Evolutionary conservation across 108 stramenopile genomes (phyloP).

Genomic region (Ochromonas danica): DNA sequence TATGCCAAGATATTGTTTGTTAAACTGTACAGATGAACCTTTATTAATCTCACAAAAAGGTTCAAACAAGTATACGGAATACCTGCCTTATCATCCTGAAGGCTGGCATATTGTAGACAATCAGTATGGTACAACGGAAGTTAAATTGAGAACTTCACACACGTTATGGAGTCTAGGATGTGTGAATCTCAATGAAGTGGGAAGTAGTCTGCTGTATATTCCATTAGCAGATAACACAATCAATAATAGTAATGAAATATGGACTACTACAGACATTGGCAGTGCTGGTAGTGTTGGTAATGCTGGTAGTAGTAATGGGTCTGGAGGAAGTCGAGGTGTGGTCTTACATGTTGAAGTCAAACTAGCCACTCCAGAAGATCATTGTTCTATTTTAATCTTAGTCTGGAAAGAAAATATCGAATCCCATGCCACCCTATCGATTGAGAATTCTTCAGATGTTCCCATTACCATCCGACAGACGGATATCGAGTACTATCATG

Average conservation of each 20-base stretch:
- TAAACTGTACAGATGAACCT: conserved; percentile 1
- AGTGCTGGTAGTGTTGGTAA: neutral
- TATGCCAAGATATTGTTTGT: conserved; percentile 10
- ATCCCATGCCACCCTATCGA: neutral
- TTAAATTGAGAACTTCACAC: neutral
- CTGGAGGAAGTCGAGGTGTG: neutral
- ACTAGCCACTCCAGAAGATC: conserved; percentile 1
- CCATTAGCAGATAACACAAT: neutral
- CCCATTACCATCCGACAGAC: conserved; percentile 27
- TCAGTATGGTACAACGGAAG: neutral
- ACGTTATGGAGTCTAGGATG: conserved; percentile 28
- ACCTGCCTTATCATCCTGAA: conserved; percentile 22
- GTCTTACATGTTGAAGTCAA: conserved; percentile 29
- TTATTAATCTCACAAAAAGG: neutral
- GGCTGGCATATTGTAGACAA: conserved; percentile 27
- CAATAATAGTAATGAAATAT: too few species aligned
- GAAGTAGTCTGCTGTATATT: neutral
- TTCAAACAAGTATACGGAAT: neutral
- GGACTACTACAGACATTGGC: neutral
- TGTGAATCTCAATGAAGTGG: conserved; percentile 29
- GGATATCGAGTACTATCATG: conserved; percentile 10
- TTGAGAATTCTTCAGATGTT: neutral
- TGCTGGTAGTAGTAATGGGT: too few species aligned
- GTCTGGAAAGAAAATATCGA: conserved; percentile 25
- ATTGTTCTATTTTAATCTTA: conserved; percentile 11